Percentiles rank a stretch among this genome's conserved stretches.
Evolutionary conservation across 345 rosid genomes (phyloP).

Genomic region (Bruguiera gymnorhiza): DNA sequence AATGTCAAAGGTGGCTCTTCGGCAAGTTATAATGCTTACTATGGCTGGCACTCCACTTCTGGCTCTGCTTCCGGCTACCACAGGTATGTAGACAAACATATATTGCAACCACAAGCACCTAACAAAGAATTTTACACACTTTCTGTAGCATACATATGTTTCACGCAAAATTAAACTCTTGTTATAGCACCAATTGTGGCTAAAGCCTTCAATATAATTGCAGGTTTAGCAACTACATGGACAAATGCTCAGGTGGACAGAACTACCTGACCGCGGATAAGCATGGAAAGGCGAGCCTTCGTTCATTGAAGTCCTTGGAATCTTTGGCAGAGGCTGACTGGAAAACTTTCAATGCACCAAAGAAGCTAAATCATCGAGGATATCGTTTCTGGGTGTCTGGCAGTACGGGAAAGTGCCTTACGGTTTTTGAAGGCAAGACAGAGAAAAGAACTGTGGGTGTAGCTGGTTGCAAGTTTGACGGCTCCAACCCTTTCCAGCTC

Average conservation of each 20-base stretch:
- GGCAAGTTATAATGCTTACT: slow-evolving; percentile 34
- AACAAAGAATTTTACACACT: no score
- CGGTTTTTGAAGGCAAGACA: slow-evolving; percentile 28
- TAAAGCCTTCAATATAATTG: neutral
- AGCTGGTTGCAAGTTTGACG: slow-evolving; percentile 47
- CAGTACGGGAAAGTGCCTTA: slow-evolving; percentile 49
- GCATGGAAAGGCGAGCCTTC: slow-evolving; percentile 37
- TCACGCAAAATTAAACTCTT: no score
- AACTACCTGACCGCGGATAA: slow-evolving; percentile 41
- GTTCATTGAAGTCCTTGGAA: slow-evolving; percentile 36
- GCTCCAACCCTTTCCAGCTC: slow-evolving; percentile 43
- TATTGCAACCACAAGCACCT: no score
- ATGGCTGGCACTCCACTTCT: slow-evolving; percentile 54
- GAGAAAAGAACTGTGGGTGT: slow-evolving; percentile 35
- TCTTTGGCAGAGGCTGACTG: slow-evolving; percentile 43
- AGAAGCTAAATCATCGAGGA: slow-evolving; percentile 33
- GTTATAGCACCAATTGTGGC: no score
- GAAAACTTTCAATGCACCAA: slow-evolving; percentile 42
- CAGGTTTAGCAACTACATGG: slow-evolving; percentile 53
- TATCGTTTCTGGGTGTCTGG: slow-evolving; percentile 39
- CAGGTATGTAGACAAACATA: slow-evolving; percentile 25
- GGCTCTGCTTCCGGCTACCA: slow-evolving; percentile 51
- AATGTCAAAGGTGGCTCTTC: slow-evolving; percentile 39
- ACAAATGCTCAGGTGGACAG: slow-evolving; percentile 38
- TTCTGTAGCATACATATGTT: no score